Base-by-base conservation (phyloP, 768 basidiomycete genomes). In the Tulasnella calospora region DNA sequence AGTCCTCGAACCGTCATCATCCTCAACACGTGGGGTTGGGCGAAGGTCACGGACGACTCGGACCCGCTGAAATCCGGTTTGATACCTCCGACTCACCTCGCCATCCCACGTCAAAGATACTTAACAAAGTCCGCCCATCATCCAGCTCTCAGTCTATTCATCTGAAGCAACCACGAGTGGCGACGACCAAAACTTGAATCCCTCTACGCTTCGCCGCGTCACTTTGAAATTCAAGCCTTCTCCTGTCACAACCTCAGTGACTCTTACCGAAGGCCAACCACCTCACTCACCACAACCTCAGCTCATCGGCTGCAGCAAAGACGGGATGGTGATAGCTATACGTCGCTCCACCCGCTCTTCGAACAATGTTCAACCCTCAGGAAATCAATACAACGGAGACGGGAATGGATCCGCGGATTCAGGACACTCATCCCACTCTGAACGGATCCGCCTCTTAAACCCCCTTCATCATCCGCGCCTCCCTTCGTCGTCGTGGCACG, bases 201-300 rank as follows among this genome's bases (percentile, higher is more conserved):
- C 74, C 30, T 46, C 74, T 35, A 75, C 41, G 72, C 72, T 38
- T 75, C 74, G 41, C 74, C 74, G 74, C 51, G 40, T 71, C 33
- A 35, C 35, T 71, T 40, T 75, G 40, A 75, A 75, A 75, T 35
- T 51, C 51, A 75, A 57, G 27, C 74, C 74, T 27, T n/a, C 27
- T 57, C 23, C 33, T 75, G 47, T 57, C 41, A 44, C 74, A 12
- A n/a, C 40, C 73, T 40, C 40, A 13, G 74, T 23, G 30, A 44
- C 44, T 47, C 33, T 75, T 36, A 46, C 41, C 41, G 40, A 47
- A 10, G 74, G 55, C 47, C 38, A 71, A 55, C 51, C 51, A 55
- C 51, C 51, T 55, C 70, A 10, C 13, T 30, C 70, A 17, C 70
- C 15, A 71, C 70, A 35, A 71, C 70, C 17, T 27, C 10, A 40